These are phyloP conservation scores for Penicillium glabrum DNA, from an alignment of 2,329 filamentous ascomycete species.

Conservation along the genomic window DNA sequence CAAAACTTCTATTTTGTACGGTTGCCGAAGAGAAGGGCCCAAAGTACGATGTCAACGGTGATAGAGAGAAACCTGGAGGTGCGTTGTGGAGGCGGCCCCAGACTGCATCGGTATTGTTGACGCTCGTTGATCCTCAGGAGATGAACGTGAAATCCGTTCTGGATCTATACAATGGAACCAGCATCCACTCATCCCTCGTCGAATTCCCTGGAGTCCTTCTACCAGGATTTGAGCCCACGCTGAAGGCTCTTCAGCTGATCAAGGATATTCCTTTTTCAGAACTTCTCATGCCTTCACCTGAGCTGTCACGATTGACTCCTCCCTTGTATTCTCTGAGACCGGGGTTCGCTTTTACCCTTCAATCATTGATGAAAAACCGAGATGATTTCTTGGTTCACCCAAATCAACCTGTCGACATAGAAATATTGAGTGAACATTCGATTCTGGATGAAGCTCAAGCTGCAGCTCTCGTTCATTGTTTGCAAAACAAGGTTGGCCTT, in stretches of 20 bases:
- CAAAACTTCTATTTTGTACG: constrained; percentile 28
- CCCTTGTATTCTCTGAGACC: constrained; percentile 53
- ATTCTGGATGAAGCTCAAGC: constrained; percentile 23
- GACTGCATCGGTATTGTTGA: constrained; percentile 29
- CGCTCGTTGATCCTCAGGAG: constrained; percentile 27
- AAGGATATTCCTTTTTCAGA: constrained; percentile 52
- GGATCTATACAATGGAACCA: constrained; percentile 8
- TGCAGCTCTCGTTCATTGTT: constrained; percentile 15
- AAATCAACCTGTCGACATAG: constrained; percentile 14
- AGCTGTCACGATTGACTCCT: constrained; percentile 35
- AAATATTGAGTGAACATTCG: constrained; percentile 16
- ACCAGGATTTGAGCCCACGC: constrained; percentile 58
- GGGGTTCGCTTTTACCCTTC: constrained; percentile 50
- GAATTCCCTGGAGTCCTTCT: constrained; percentile 64
- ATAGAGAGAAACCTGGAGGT: constrained; percentile 15
- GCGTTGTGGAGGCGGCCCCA: not conserved
- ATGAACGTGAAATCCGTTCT: constrained; percentile 21
- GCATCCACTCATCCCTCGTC: constrained; percentile 42
- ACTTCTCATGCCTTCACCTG: constrained; percentile 33
- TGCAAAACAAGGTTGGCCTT: constrained; percentile 19
- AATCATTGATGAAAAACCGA: constrained; percentile 22
- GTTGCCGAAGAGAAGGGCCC: constrained; percentile 12
- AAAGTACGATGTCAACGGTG: constrained; percentile 23
- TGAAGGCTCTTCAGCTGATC: constrained; percentile 58
- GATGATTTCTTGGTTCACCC: constrained; percentile 2